These are phyloP conservation scores for Withania somnifera DNA, from an alignment of 305 asterid genomes.

Conservation along the genomic window DNA sequence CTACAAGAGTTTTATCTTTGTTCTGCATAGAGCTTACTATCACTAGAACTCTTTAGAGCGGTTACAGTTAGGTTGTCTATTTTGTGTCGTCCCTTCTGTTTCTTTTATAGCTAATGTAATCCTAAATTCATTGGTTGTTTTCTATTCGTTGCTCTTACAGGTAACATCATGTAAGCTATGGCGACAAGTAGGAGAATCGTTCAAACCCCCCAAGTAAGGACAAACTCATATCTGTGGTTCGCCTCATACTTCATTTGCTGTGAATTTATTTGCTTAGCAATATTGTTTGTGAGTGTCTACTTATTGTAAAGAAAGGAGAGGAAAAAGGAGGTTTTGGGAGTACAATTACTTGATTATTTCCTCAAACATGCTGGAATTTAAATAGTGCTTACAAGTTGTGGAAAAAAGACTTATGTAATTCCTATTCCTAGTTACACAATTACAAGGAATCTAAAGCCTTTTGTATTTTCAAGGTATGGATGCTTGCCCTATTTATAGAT, in stretches of 20 bases:
- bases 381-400: background rate
- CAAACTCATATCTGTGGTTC: conserved; percentile 3
- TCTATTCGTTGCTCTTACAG: conserved; percentile 26
- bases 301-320: background rate
- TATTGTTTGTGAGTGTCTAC: background rate
- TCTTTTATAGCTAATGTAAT: background rate
- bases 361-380: background rate
- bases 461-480: background rate
- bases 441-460: background rate
- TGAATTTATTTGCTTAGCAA: background rate
- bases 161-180: conserved; percentile 85
- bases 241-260: background rate
- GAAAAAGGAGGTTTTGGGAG: background rate
- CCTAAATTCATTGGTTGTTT: conserved; percentile 1
- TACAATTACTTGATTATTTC: background rate
- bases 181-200: conserved; percentile 96
- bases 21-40: background rate
- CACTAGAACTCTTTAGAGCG: background rate
- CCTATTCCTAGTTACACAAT: background rate
- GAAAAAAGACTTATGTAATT: background rate
- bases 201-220: conserved; percentile 80
- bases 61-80: background rate
- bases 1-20: background rate
- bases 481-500: background rate
- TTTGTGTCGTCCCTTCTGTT: background rate